Conservation (phyloP, 2,329 filamentous ascomycete species). For the Cercospora brassicicola region DNA sequence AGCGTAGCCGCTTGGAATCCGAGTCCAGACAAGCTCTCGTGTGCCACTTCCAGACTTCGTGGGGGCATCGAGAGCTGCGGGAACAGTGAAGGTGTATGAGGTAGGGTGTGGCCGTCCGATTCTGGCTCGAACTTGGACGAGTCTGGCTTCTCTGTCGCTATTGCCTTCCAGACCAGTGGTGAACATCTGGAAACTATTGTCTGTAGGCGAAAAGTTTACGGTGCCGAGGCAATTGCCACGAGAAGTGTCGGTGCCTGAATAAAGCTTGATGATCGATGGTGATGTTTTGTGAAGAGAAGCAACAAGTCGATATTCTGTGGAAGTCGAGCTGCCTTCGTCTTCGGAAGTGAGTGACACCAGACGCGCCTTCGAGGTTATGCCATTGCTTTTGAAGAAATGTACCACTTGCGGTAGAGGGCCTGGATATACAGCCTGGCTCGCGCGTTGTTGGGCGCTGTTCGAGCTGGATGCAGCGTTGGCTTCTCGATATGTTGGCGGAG, state of each 20-base stretch:
- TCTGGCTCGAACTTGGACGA: constrained; percentile 8
- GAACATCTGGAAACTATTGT: not conserved
- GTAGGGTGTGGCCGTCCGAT: constrained; percentile 13
- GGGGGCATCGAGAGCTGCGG: not conserved
- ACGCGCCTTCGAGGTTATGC: constrained; percentile 3
- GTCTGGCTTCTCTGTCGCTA: constrained; percentile 8
- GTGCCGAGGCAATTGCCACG: not conserved
- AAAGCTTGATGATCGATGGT: constrained; percentile 11
- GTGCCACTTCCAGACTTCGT: not conserved
- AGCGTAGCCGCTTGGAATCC: constrained; percentile 6
- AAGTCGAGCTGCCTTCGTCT: not conserved
- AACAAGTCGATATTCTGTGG: not conserved
- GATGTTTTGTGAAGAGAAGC: constrained; percentile 11
- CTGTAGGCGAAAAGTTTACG: not conserved
- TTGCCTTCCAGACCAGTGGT: not conserved
- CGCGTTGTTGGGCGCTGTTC: not conserved
- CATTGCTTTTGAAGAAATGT: constrained; percentile 15
- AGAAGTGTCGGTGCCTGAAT: constrained; percentile 2
- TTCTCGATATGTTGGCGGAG: not conserved
- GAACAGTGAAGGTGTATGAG: not conserved
- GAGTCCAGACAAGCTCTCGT: constrained; percentile 14
- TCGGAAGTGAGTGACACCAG: not conserved
- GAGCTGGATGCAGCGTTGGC: not conserved
- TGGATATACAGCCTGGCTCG: not conserved
- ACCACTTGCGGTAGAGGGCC: not conserved